These are phyloP conservation scores for Xylaria sp. DNA, from an alignment of 2,329 filamentous ascomycete species.

Conservation along the genomic window DNA sequence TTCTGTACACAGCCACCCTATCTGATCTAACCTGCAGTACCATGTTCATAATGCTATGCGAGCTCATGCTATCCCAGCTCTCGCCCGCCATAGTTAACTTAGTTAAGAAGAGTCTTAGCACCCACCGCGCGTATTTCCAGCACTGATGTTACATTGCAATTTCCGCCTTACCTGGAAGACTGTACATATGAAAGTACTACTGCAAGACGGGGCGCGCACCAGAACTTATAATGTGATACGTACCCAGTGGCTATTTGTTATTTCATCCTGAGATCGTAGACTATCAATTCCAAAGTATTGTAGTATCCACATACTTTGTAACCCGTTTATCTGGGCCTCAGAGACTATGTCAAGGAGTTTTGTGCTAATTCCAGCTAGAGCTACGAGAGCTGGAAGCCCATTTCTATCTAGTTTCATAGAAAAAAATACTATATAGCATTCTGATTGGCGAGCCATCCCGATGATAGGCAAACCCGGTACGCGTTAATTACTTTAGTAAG, in stretches of 20 bases:
- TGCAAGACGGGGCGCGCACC: neutral
- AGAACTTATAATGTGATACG: neutral
- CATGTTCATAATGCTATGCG: neutral
- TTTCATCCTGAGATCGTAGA: neutral
- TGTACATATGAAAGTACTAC: neutral
- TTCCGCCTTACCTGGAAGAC: neutral
- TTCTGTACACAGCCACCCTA: neutral
- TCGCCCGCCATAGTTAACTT: neutral
- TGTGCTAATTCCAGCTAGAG: neutral
- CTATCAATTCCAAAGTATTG: neutral
- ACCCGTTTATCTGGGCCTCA: neutral
- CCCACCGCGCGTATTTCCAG: neutral
- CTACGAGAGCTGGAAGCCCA: neutral
- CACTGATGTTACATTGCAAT: neutral
- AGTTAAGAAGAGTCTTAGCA: neutral
- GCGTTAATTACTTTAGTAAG: neutral
- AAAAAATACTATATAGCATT: neutral
- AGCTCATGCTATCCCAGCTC: neutral
- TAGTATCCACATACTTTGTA: neutral
- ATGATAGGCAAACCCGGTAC: neutral
- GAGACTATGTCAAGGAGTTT: neutral
- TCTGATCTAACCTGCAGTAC: neutral
- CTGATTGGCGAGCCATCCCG: neutral
- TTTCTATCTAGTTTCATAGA: neutral
- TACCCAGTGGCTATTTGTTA: too few relatives aligned